A percentile compares a stretch with the other conserved stretches of the same genome.
phyloP scores from a whole-genome alignment of 2,329 filamentous ascomycete genomes.

The Ophiostoma australiae region DNA sequence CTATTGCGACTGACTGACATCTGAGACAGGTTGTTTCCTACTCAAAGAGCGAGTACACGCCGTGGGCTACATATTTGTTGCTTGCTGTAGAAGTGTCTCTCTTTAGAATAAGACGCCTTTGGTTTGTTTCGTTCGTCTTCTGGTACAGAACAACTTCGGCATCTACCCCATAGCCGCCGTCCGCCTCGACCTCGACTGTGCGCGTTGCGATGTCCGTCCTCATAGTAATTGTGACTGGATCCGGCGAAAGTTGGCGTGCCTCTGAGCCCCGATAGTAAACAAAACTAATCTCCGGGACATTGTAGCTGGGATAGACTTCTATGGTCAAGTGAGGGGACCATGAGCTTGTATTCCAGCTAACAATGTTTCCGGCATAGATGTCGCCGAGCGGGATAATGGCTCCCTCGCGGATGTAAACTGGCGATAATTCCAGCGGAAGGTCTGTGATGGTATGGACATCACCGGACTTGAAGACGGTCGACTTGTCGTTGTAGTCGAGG shows the following conservation, averaged over 20 bases:
- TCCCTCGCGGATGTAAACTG: not conserved
- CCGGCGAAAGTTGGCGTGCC: not conserved
- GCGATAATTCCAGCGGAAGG: not conserved
- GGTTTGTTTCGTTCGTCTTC: not conserved
- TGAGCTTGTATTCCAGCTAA: slow-evolving; percentile 28
- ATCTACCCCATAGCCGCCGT: not conserved
- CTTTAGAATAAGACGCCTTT: not conserved
- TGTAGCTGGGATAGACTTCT: slow-evolving; percentile 34
- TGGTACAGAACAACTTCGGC: not conserved
- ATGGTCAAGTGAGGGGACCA: slow-evolving; percentile 33
- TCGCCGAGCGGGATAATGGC: not conserved
- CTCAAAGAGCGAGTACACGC: not conserved
- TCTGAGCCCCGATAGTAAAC: not conserved
- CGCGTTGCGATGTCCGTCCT: not conserved
- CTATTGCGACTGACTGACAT: not conserved
- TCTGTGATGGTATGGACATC: slow-evolving; percentile 15
- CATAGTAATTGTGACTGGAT: not conserved
- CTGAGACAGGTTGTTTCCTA: not conserved
- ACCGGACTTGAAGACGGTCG: slow-evolving; percentile 27
- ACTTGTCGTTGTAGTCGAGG: slow-evolving; percentile 35
- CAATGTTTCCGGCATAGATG: slow-evolving; percentile 31
- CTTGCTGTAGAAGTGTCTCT: not conserved
- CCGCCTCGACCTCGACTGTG: not conserved
- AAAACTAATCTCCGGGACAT: slow-evolving; percentile 22
- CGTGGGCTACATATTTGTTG: not conserved